Conservation (phyloP, 371 early-diverging fungal species). For the Saksenaea vasiformis region DNA sequence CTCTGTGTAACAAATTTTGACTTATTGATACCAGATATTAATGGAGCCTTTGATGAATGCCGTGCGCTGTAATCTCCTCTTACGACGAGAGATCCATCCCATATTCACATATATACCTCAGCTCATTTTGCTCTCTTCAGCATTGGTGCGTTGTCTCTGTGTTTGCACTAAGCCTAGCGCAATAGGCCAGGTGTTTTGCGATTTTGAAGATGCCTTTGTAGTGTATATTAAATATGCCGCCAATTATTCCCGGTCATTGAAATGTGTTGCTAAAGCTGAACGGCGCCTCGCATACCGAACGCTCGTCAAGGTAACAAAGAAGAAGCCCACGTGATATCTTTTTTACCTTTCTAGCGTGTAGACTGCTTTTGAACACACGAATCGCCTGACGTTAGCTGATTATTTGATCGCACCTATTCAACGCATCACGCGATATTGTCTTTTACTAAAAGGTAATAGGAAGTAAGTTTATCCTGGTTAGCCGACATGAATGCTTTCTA, state of each 20-base stretch:
- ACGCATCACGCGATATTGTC: conserved; percentile 40
- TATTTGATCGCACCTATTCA: conserved; percentile 53
- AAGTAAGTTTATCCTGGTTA: background rate
- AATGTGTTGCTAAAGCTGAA: conserved; percentile 19
- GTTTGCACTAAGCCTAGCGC: conserved; percentile 10
- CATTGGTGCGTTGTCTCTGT: conserved; percentile 4
- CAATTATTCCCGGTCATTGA: conserved; percentile 9
- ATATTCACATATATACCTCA: conserved; percentile 20
- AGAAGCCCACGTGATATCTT: background rate
- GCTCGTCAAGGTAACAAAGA: conserved; percentile 20
- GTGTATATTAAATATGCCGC: conserved; percentile 13
- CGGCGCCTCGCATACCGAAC: conserved; percentile 28
- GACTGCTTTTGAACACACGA: conserved; percentile 23
- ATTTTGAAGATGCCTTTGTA: conserved; percentile 12
- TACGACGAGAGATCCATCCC: conserved; percentile 9
- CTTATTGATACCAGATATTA: conserved; percentile 1
- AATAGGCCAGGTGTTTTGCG: conserved; percentile 16
- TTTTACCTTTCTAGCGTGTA: conserved; percentile 13
- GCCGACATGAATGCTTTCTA: background rate
- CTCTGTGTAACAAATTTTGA: background rate
- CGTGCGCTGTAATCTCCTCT: conserved; percentile 10
- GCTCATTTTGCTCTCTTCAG: conserved; percentile 12
- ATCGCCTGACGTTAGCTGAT: conserved; percentile 35
- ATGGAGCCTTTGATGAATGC: conserved; percentile 24
- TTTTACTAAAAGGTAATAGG: conserved; percentile 33